Evolutionary conservation across 148 eudicot genomes (phyloP).

Genomic region (Agrostemma githago): DNA sequence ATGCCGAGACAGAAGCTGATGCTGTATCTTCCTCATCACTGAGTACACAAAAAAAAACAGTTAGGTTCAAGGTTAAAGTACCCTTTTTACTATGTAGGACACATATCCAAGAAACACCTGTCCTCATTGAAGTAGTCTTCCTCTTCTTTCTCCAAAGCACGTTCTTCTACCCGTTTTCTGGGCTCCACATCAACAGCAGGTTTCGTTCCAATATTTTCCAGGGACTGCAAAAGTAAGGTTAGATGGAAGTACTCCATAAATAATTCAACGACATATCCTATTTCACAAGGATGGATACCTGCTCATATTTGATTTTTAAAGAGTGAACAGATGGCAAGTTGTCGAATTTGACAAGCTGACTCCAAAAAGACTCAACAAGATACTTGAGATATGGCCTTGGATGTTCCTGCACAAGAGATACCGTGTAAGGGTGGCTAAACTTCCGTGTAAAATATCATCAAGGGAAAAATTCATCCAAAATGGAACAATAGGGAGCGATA

Average conservation of each 20-base stretch:
- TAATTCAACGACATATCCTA: background rate
- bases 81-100: background rate
- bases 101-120: slow-evolving; percentile 39
- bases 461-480: slow-evolving; percentile 6
- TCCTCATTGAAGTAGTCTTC: slow-evolving; percentile 96
- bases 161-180: slow-evolving; percentile 79
- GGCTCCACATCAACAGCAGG: slow-evolving; percentile 41
- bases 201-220: slow-evolving; percentile 53
- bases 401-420: slow-evolving; percentile 63
- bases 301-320: slow-evolving; percentile 82
- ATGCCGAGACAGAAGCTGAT: slow-evolving; percentile 43
- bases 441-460: slow-evolving; percentile 8
- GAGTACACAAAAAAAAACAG: slow-evolving; percentile 2
- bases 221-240: slow-evolving; percentile 49
- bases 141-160: slow-evolving; percentile 94
- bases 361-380: slow-evolving; percentile 83
- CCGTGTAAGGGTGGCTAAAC: background rate
- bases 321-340: slow-evolving; percentile 46
- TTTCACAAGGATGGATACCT: slow-evolving; percentile 44
- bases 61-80: slow-evolving; percentile 9
- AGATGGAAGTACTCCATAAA: slow-evolving; percentile 14
- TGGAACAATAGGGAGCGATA: background rate
- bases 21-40: slow-evolving; percentile 98
- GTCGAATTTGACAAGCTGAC: slow-evolving; percentile 66
- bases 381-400: slow-evolving; percentile 64